phyloP scores from a whole-genome alignment of 345 rosid species.

The Brassica nigra region DNA sequence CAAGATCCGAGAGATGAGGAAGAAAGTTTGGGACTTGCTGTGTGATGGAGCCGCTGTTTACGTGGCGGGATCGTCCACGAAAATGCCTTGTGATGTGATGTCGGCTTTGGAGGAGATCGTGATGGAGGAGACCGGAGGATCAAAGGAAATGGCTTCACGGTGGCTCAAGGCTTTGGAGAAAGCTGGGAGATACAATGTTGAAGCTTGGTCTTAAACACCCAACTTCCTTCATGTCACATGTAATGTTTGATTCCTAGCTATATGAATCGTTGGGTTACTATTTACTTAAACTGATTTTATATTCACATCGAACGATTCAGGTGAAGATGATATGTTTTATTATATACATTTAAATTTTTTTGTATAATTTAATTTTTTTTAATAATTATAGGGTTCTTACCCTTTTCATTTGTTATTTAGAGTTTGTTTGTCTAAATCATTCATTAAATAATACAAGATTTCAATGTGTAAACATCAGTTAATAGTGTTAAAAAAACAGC shows the following conservation, averaged over 20 bases:
- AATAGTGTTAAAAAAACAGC: too few relatives aligned
- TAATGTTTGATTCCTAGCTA: not conserved
- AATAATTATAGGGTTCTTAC: not conserved
- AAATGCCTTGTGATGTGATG: conserved; percentile 89
- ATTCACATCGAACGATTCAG: not conserved
- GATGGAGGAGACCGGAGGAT: conserved; percentile 53
- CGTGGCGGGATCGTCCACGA: conserved; percentile 87
- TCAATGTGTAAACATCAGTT: too few relatives aligned
- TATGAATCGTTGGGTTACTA: not conserved
- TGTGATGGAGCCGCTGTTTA: conserved; percentile 67
- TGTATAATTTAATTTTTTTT: not conserved
- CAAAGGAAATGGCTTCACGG: conserved; percentile 57
- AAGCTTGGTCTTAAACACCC: conserved; percentile 79
- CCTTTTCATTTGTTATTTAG: too few relatives aligned
- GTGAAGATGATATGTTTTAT: not conserved
- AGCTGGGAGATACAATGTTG: conserved; percentile 82
- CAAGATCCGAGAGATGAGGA: conserved; percentile 65
- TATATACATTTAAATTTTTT: too few relatives aligned
- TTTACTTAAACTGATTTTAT: not conserved
- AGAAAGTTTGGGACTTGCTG: conserved; percentile 64
- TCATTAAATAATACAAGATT: too few relatives aligned
- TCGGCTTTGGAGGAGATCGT: conserved; percentile 71
- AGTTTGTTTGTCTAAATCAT: too few relatives aligned
- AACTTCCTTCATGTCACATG: not conserved
- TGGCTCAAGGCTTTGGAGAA: conserved; percentile 74